A percentile compares a stretch with the other conserved stretches of the same genome.
Evolutionary conservation across 2,329 filamentous ascomycete genomes (phyloP).

Genomic region (Diaporthe destruens): DNA sequence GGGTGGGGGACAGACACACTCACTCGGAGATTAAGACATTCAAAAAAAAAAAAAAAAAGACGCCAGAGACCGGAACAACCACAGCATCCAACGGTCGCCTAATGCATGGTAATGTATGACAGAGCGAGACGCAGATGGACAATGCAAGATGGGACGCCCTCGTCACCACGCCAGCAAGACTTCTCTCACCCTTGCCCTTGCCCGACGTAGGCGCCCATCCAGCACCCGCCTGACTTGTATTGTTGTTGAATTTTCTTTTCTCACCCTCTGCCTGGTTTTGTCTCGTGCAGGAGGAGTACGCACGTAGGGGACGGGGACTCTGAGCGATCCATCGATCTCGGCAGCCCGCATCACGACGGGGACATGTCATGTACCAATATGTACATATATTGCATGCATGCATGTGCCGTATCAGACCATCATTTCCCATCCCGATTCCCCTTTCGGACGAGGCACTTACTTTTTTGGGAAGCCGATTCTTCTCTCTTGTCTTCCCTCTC

Average conservation of each 20-base stretch:
- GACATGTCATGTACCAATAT: not conserved
- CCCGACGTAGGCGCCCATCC: not conserved
- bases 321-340: not conserved
- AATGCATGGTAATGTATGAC: slow-evolving; percentile 33
- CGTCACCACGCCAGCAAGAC: not conserved
- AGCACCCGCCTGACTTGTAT: not conserved
- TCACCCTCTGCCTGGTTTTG: not conserved
- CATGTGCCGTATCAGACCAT: not conserved
- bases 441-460: not conserved
- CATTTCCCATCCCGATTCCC: not conserved
- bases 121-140: slow-evolving; percentile 15
- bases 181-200: not conserved
- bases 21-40: slow-evolving; percentile 27
- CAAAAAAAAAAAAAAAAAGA: not conserved
- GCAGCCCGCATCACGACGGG: slow-evolving; percentile 17
- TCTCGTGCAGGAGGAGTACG: not conserved
- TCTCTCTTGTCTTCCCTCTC: not conserved
- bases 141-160: slow-evolving; percentile 31
- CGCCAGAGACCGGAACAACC: not conserved
- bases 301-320: not conserved
- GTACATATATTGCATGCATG: not conserved
- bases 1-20: not conserved
- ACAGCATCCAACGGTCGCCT: slow-evolving; percentile 29
- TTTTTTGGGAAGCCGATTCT: slow-evolving; percentile 1
- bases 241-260: not conserved